phyloP scores from a whole-genome alignment of 257 asterid species.

The Paraleonurus japonicus region DNA sequence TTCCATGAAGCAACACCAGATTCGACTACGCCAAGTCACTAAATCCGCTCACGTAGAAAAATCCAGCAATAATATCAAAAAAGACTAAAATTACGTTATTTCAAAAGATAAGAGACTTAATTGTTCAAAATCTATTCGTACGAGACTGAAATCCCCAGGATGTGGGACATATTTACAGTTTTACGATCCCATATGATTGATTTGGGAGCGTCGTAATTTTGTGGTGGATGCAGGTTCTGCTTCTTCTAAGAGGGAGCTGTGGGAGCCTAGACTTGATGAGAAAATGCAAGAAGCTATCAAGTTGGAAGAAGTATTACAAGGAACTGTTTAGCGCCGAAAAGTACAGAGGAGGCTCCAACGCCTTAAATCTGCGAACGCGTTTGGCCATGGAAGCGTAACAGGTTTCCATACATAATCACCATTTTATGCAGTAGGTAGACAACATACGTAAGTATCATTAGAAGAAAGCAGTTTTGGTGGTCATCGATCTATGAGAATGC shows the following conservation, averaged over 20 bases:
- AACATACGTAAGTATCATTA: background rate
- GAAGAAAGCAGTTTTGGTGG: background rate
- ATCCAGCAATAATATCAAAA: too few species aligned
- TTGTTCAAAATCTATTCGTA: too few species aligned
- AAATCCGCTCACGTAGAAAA: too few species aligned
- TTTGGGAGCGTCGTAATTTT: background rate
- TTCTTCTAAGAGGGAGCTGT: constrained; percentile 79
- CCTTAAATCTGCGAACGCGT: constrained; percentile 30
- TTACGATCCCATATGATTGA: too few species aligned
- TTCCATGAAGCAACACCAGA: too few species aligned
- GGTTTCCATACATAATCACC: background rate
- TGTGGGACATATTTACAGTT: background rate
- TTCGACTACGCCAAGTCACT: too few species aligned
- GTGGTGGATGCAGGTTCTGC: constrained; percentile 47
- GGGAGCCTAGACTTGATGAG: constrained; percentile 77
- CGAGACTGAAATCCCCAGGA: too few species aligned
- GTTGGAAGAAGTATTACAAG: constrained; percentile 83
- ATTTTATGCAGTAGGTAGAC: background rate
- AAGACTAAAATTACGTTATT: too few species aligned
- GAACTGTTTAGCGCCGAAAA: constrained; percentile 76
- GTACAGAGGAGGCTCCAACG: constrained; percentile 31
- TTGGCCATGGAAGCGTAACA: constrained; percentile 34
- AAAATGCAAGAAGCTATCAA: constrained; percentile 66
- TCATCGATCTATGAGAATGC: background rate
- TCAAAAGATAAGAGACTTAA: too few species aligned